Base-by-base conservation (phyloP, 176 grass and related monocot genomes). In the Zea luxurians region DNA sequence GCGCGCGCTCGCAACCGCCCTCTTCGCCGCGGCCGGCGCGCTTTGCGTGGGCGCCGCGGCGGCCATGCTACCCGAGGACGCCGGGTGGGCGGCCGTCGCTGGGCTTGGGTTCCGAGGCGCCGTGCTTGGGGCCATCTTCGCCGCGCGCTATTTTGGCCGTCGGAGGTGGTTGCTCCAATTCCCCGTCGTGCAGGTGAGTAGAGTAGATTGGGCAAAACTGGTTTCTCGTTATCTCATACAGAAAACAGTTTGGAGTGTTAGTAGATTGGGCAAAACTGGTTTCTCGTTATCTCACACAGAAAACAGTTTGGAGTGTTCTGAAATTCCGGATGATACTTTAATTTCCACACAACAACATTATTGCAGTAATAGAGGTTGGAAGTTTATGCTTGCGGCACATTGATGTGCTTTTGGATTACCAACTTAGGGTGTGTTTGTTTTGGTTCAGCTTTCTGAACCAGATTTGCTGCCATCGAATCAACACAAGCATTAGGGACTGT, bases 181-280 rank as follows among this genome's bases (percentile, higher is more conserved):
- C 78, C 87, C 87, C 44, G 73, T 89, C 38, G 73, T 89, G 50
- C 87, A 89, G 87, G 87, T 89, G 78, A 68, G 83, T 82, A 52
- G 27, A 27, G 27, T 27, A 27, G 52, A 68, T 54, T 71, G 71
- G 72, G 71, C 35, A 12, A 79, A 89, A 35, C 13, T 85, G 77
- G 48, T 84, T 88, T 65, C 65, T 27, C 27, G 1, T 27, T 27
- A 1, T 27, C 27, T 65, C 21, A 35, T 63, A 38, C 34, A 38
- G 4, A 57, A 13, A 48, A 12, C 35, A 71, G 41, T 48, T 80
- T 53, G 12, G 40, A 36, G 7, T 62, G 4, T 77, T 76, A 27
- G 27, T 27, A 27, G 52, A 68, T 54, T 71, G 71, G 72, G 71
- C 35, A 12, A 79, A 89, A 35, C 13, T 85, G 77, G 48, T 84